Percentiles rank a stretch among this genome's conserved stretches.
Conservation (phyloP, 176 grass and related monocot species). For the Bolboschoenus planiculmis region DNA sequence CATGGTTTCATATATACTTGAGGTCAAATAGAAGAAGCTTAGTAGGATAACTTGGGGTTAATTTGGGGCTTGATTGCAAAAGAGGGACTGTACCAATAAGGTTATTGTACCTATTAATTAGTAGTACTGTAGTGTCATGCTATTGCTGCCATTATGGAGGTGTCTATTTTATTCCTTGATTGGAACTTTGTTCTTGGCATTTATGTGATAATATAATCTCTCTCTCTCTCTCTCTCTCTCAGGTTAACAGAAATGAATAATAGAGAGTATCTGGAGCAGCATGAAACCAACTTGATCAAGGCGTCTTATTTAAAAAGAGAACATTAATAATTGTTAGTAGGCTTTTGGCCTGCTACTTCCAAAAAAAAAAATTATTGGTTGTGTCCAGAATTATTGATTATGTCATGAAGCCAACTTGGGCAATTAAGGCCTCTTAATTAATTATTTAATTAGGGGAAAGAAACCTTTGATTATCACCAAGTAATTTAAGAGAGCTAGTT, state of each 20-base stretch:
- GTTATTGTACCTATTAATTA: not conserved
- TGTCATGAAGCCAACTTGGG: not conserved
- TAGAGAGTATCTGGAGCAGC: slow-evolving; percentile 78
- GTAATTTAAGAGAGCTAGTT: not conserved
- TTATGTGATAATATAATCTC: not conserved
- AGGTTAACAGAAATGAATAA: slow-evolving; percentile 92
- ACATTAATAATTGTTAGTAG: not conserved
- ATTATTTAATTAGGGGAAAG: not conserved
- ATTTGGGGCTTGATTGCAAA: not conserved
- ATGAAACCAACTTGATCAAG: slow-evolving; percentile 37
- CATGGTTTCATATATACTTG: not conserved
- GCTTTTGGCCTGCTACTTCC: too few species aligned
- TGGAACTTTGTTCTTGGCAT: not conserved
- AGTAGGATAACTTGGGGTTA: not conserved
- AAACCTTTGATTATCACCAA: not conserved
- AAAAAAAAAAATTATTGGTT: not conserved
- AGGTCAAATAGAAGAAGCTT: not conserved
- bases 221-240: slow-evolving; percentile 2
- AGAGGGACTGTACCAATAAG: not conserved
- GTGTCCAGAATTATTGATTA: not conserved
- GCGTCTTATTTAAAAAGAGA: not conserved
- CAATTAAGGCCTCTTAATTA: not conserved
- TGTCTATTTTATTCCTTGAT: not conserved
- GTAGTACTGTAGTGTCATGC: not conserved
- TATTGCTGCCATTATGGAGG: not conserved